phyloP scores from a whole-genome alignment of 2,329 filamentous ascomycete species.

The Sporothrix variecibatus region DNA sequence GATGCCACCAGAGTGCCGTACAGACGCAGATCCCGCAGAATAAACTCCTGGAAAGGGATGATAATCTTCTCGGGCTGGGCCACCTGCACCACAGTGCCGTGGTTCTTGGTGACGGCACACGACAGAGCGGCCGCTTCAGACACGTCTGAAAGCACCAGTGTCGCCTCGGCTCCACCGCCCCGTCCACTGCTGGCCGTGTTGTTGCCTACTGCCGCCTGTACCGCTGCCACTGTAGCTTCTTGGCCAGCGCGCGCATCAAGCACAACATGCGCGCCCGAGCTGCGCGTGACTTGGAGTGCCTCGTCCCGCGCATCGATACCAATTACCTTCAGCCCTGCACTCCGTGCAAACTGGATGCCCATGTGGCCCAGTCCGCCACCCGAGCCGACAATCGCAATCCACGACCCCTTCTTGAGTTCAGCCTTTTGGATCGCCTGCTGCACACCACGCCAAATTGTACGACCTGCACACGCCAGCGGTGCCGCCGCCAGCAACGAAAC shows the following conservation, averaged over 20 bases:
- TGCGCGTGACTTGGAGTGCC: constrained; percentile 33
- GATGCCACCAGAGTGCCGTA: constrained; percentile 49
- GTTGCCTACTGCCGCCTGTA: constrained; percentile 41
- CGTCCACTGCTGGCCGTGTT: constrained; percentile 40
- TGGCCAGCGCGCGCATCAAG: constrained; percentile 51
- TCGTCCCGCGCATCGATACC: constrained; percentile 50
- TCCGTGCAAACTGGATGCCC: constrained; percentile 52
- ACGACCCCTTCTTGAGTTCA: constrained; percentile 39
- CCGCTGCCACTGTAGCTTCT: constrained; percentile 28
- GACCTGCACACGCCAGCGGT: constrained; percentile 58
- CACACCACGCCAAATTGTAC: constrained; percentile 53
- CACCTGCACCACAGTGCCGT: constrained; percentile 60
- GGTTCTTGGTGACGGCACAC: constrained; percentile 60
- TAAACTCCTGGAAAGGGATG: constrained; percentile 48
- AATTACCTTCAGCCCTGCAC: constrained; percentile 52
- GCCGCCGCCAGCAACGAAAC: constrained; percentile 54
- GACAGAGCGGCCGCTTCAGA: constrained; percentile 50
- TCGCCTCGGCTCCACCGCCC: constrained; percentile 52
- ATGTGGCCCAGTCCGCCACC: constrained; percentile 58
- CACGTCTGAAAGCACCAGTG: constrained; percentile 57
- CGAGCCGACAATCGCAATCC: constrained; percentile 49
- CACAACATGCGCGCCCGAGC: constrained; percentile 47
- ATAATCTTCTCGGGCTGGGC: constrained; percentile 49
- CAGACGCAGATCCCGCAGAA: constrained; percentile 56
- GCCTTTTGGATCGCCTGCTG: constrained; percentile 38